Conservation (phyloP, 495 filamentous ascomycete species). For the Hamigera avellanea region DNA sequence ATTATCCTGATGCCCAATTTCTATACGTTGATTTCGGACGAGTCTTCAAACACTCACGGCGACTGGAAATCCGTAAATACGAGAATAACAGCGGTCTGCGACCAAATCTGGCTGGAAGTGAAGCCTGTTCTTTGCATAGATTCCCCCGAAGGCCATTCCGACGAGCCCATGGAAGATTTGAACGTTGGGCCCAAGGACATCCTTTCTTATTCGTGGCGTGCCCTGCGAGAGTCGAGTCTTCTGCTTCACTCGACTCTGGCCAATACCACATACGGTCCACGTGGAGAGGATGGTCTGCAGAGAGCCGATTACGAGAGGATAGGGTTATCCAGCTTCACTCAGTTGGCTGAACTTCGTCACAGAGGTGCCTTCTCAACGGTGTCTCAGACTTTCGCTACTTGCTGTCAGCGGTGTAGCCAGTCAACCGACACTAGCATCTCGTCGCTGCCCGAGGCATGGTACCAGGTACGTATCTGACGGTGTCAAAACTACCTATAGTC, state of each 20-base stretch:
- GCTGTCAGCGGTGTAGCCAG: slow-evolving; percentile 51
- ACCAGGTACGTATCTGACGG: slow-evolving; percentile 41
- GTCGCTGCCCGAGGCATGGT: slow-evolving; percentile 40
- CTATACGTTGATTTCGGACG: slow-evolving; percentile 16
- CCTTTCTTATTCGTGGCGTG: slow-evolving; percentile 87
- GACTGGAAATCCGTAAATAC: slow-evolving; percentile 36
- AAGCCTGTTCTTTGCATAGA: slow-evolving; percentile 73
- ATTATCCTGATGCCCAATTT: slow-evolving; percentile 28
- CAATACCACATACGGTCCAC: slow-evolving; percentile 27
- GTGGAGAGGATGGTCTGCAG: slow-evolving; percentile 17
- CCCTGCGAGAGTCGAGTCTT: slow-evolving; percentile 77
- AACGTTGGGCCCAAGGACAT: slow-evolving; percentile 69
- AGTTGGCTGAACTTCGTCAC: slow-evolving; percentile 75
- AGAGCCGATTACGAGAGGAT: slow-evolving; percentile 37
- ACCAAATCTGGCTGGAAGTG: slow-evolving; percentile 61
- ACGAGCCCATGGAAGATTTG: slow-evolving; percentile 58
- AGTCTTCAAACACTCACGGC: slow-evolving; percentile 3
- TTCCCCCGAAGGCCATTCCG: slow-evolving; percentile 79
- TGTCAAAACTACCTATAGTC: no score
- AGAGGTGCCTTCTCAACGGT: slow-evolving; percentile 91
- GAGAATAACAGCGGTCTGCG: slow-evolving; percentile 44
- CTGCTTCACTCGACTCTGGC: slow-evolving; percentile 31
- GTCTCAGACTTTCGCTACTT: slow-evolving; percentile 70
- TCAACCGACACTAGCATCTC: slow-evolving; percentile 34
- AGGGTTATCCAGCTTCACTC: slow-evolving; percentile 62